phyloP scores from a whole-genome alignment of 164 flowering plant genomes.

The Echeveria elegans region DNA sequence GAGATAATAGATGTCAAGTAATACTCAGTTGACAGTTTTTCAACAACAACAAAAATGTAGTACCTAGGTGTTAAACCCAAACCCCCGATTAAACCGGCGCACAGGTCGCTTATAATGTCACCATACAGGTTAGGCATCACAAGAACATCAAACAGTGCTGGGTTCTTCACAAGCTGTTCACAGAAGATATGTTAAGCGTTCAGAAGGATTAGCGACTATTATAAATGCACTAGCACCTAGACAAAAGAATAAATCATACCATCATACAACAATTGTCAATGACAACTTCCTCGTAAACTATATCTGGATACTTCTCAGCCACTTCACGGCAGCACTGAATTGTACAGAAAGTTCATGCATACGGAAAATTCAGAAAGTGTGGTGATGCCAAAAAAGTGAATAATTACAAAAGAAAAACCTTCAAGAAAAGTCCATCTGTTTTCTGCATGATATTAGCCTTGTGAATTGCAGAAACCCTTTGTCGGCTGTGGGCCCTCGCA shows the following conservation, averaged over 20 bases:
- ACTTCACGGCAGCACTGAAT: slow-evolving; percentile 32
- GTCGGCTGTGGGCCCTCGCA: slow-evolving; percentile 71
- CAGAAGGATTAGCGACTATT: background rate
- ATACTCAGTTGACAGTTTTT: background rate
- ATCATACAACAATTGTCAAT: slow-evolving; percentile 98
- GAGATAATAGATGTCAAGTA: slow-evolving; percentile 10
- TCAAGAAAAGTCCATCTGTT: slow-evolving; percentile 93
- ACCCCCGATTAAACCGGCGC: slow-evolving; percentile 95
- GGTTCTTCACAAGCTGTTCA: slow-evolving; percentile 91
- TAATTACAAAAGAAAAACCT: no score
- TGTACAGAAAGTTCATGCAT: no score
- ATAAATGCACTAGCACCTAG: background rate
- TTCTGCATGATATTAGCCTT: slow-evolving; percentile 8
- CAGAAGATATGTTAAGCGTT: background rate
- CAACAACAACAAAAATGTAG: background rate
- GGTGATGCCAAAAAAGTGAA: no score
- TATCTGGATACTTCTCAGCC: slow-evolving; percentile 90
- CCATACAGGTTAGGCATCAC: slow-evolving; percentile 99
- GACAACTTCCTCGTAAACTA: slow-evolving; percentile 83
- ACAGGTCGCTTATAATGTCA: slow-evolving; percentile 94
- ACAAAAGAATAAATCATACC: slow-evolving; percentile 31
- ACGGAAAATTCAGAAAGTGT: no score
- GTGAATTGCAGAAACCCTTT: slow-evolving; percentile 33
- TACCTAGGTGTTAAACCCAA: slow-evolving; percentile 96
- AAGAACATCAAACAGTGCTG: slow-evolving; percentile 84